Evolutionary conservation across 108 stramenopile genomes (phyloP), one percentile per base, ranked within the genome.

Genomic region (Cyclotella atomus): DNA sequence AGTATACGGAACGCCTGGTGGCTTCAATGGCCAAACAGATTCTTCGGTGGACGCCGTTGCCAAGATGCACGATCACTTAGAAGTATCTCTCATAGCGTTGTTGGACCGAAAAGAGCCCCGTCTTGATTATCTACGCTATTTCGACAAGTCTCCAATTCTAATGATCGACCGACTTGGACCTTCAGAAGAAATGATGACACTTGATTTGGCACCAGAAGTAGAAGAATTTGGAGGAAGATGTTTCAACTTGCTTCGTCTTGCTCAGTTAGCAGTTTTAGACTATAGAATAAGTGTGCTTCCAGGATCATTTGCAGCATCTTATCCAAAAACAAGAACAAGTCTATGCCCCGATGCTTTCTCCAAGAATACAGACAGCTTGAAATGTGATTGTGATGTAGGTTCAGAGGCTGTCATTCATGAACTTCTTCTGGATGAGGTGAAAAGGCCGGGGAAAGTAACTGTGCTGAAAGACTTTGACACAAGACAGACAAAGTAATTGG

Each of bases 221-320:
- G 90, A 91, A 73, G 93, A 90, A 47, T 87, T 91, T 68, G 86
- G 84, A 57, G 89, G 90, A 36, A 70, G 61, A 45, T 94, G 93
- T 68, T 91, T 85, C 76, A 86, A 91, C 65, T 72, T 80, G 8
- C 70, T 94, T 25, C 83, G 88, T 0, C 43, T 94, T 35, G 86
- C 90, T 19, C 90, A 91, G 57, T 61, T 91, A 28, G 89, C 89
- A 60, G 74, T 76, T 0, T 66, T 89, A 12, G 88, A 87, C 5
- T 91, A 91, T 59, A 72, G 63, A 44, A 64, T 94, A 16, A 67
- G 76, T 34, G 75, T 89, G 30, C 63, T 94, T 14, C 64, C 83
- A 33, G 89, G 90, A 21, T 90, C 85, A 14, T 94, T 91, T 72
- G 93, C 83, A 2, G 63, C 83, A 2, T 89, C 89, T 9, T 77